Percentiles rank a stretch among this genome's conserved stretches.
Evolutionary conservation across 768 basidiomycete species (phyloP).

Genomic region (Heimioporus sp.): DNA sequence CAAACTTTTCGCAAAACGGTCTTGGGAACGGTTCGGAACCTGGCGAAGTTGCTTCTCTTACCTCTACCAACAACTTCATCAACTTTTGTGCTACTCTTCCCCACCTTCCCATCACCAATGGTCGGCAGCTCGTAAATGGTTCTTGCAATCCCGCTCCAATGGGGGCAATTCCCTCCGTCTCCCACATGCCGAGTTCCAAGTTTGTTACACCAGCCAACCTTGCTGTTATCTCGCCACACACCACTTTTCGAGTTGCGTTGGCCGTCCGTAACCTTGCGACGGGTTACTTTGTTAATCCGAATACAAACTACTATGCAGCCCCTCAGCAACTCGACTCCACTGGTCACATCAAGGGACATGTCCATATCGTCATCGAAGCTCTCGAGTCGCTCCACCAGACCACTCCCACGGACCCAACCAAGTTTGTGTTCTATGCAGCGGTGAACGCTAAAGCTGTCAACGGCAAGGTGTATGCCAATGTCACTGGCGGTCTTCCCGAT

Average conservation of each 20-base stretch:
- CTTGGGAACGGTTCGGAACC: conserved; percentile 27
- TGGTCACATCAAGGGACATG: conserved; percentile 59
- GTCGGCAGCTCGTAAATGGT: conserved; percentile 48
- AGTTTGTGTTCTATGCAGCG: conserved; percentile 60
- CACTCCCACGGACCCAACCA: conserved; percentile 43
- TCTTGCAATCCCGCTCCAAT: conserved; percentile 64
- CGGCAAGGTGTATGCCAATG: conserved; percentile 46
- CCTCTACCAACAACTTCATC: conserved; percentile 73
- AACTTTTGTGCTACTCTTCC: conserved; percentile 56
- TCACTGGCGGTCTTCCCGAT: conserved; percentile 51
- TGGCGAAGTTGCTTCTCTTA: conserved; percentile 56
- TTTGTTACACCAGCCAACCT: conserved; percentile 49
- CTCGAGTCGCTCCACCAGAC: conserved; percentile 49
- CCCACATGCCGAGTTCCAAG: conserved; percentile 54
- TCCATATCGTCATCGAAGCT: conserved; percentile 59
- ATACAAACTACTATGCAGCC: conserved; percentile 51
- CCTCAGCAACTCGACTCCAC: conserved; percentile 49
- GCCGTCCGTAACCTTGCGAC: conserved; percentile 43
- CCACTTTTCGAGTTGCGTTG: conserved; percentile 53
- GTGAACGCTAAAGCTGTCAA: conserved; percentile 41
- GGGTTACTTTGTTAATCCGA: conserved; percentile 58
- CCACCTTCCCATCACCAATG: conserved; percentile 56
- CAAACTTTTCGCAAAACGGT: conserved; percentile 56
- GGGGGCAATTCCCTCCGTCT: conserved; percentile 51
- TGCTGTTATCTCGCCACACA: conserved; percentile 40